phyloP scores from a whole-genome alignment of 2,329 filamentous ascomycete genomes.

The Tolypocladium ophioglossoides region DNA sequence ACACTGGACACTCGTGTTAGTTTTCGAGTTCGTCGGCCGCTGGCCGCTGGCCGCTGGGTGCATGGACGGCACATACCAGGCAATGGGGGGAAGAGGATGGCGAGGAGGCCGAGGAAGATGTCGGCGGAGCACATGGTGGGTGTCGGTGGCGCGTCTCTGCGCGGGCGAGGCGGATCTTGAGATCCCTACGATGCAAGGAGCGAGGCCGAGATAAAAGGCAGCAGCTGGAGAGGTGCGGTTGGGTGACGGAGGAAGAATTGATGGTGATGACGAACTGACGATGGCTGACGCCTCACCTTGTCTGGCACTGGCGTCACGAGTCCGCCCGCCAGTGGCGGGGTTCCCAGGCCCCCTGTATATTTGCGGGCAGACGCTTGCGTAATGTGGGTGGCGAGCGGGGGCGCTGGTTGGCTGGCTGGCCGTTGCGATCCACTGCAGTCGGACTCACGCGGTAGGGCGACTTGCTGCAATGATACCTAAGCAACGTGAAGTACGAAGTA shows the following conservation, averaged over 20 bases:
- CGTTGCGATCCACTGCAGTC: not conserved
- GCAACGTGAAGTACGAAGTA: not conserved
- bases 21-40: not conserved
- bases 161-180: not conserved
- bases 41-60: not conserved
- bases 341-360: not conserved
- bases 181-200: not conserved
- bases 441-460: too few species aligned
- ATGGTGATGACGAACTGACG: not conserved
- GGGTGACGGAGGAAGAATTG: not conserved
- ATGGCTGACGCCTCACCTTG: not conserved
- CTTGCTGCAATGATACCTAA: too few species aligned
- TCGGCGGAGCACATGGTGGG: constrained; percentile 45
- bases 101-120: constrained; percentile 42
- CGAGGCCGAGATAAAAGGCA: not conserved
- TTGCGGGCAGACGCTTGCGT: not conserved
- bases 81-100: constrained; percentile 21
- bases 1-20: constrained; percentile 49
- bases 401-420: not conserved
- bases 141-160: not conserved
- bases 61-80: constrained; percentile 32
- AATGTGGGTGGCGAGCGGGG: not conserved
- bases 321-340: not conserved
- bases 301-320: not conserved
- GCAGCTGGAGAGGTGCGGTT: not conserved